Conservation (phyloP, 305 asterid genomes). For the Coffea humblotiana region DNA sequence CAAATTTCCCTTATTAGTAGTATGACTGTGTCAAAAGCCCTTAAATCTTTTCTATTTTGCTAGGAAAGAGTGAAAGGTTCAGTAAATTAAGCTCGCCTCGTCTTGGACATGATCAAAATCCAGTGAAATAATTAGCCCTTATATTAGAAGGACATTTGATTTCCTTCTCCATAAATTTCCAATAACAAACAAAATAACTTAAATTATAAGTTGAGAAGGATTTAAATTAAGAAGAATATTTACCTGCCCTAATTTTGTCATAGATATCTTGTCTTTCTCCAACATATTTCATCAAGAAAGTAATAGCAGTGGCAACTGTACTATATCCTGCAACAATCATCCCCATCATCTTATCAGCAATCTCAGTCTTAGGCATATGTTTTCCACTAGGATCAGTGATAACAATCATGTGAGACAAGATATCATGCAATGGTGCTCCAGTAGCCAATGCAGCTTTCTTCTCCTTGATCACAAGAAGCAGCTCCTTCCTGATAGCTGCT, state of each 20-base stretch:
- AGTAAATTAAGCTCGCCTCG: too few relatives aligned
- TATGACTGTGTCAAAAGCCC: too few relatives aligned
- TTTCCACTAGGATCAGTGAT: constrained; percentile 32
- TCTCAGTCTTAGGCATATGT: constrained; percentile 46
- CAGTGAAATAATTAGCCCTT: too few relatives aligned
- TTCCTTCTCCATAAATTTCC: too few relatives aligned
- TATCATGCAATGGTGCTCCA: constrained; percentile 39
- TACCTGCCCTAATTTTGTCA: constrained; percentile 44
- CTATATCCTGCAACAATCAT: constrained; percentile 56
- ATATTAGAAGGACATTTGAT: too few relatives aligned
- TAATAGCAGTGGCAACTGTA: constrained; percentile 54
- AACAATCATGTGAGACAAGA: constrained; percentile 53
- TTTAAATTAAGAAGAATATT: neutral
- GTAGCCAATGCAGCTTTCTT: constrained; percentile 40
- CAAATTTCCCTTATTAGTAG: too few relatives aligned
- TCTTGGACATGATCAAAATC: too few relatives aligned
- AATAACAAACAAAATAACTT: too few relatives aligned
- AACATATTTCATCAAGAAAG: constrained; percentile 56
- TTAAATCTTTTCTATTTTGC: too few relatives aligned
- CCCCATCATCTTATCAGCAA: constrained; percentile 64
- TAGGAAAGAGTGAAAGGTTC: too few relatives aligned
- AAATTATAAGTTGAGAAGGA: too few relatives aligned
- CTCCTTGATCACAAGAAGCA: constrained; percentile 41
- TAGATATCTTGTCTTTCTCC: constrained; percentile 44
- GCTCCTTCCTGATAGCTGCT: constrained; percentile 42